Evolutionary conservation across 805 yeast genomes (phyloP), one percentile per base, ranked within the genome.

Genomic region (Candida piceae): DNA sequence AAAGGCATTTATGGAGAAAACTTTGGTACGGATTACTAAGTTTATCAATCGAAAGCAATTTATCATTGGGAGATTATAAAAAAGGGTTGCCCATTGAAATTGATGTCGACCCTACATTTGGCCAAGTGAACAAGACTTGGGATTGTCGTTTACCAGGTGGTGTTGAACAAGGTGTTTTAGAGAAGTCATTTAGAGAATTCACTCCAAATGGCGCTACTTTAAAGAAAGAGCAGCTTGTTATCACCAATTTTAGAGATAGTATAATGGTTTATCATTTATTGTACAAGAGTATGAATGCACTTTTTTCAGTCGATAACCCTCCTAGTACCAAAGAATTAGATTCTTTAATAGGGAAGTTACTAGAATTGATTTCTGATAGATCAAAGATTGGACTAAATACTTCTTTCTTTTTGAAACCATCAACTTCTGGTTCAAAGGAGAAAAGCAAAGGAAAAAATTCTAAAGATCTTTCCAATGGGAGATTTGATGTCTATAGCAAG

Each of bases 201-300:
- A 10, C 7, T 10, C 23, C 28, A n/a, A 29, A 29, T 29, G 33
- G 33, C 30, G 41, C 41, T 13, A 32, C 49, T n/a, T 44, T 62
- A 32, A 51, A 53, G 25, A 48, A 54, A 42, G 80, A 74, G 45
- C 56, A 70, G 26, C 58, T 67, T 16, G 72, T 74, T 20, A 73
- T 74, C 7, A 61, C 66, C 34, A 69, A 69, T 49, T 67, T 69
- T 29, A 69, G 69, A 17, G 63, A 66, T 19, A 72, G 74, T 32
- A 66, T 66, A 38, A 64, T 65, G 29, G 65, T 72, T 22, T 75
- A 73, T 49, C 57, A 61, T 23, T 49, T 70, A 35, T 55, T 74
- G 2, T 59, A 63, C 31, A 60, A 52, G 38, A 67, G 66, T 0
- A 64, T 69, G 71, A 58, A 54, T 22, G 49, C 62, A 1, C 39